Percentiles rank a stretch among this genome's conserved stretches.
phyloP scores from a whole-genome alignment of 257 asterid genomes.

The Nemophila menziesii region DNA sequence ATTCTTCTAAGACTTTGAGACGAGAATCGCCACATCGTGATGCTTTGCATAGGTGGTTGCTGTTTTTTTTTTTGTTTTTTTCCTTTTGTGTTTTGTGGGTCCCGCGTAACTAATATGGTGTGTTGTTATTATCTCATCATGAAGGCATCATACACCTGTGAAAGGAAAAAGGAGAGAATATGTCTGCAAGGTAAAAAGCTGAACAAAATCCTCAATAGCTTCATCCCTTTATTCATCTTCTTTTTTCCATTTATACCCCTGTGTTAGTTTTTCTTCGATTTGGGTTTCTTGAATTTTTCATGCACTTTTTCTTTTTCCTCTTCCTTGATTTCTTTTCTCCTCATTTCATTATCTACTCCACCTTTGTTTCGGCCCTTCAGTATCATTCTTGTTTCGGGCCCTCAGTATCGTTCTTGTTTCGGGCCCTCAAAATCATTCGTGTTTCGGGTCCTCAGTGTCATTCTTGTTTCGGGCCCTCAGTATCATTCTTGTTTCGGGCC shows the following conservation, averaged over 20 bases:
- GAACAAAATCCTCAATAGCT: constrained; percentile 12
- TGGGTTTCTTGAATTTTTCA: background rate
- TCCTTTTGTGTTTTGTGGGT: constrained; percentile 50
- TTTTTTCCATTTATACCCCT: constrained; percentile 2
- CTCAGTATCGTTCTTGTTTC: background rate
- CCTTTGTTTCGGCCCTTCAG: background rate
- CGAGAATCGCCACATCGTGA: constrained; percentile 84
- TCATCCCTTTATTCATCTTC: constrained; percentile 2
- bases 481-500: background rate
- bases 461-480: background rate
- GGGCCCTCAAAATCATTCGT: no score
- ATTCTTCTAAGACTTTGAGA: constrained; percentile 41
- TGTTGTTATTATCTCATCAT: constrained; percentile 74
- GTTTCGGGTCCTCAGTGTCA: background rate
- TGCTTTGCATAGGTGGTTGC: constrained; percentile 80
- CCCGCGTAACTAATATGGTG: constrained; percentile 60
- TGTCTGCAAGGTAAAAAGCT: constrained; percentile 85
- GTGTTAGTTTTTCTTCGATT: background rate
- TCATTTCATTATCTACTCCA: background rate
- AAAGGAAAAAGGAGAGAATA: constrained; percentile 90
- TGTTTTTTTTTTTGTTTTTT: constrained; percentile 49
- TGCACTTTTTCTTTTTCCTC: background rate
- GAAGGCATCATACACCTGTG: constrained; percentile 96
- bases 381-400: background rate
- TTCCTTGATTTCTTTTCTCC: background rate